Base-by-base conservation (phyloP, 441 rosid species). In the Oxalis stricta region DNA sequence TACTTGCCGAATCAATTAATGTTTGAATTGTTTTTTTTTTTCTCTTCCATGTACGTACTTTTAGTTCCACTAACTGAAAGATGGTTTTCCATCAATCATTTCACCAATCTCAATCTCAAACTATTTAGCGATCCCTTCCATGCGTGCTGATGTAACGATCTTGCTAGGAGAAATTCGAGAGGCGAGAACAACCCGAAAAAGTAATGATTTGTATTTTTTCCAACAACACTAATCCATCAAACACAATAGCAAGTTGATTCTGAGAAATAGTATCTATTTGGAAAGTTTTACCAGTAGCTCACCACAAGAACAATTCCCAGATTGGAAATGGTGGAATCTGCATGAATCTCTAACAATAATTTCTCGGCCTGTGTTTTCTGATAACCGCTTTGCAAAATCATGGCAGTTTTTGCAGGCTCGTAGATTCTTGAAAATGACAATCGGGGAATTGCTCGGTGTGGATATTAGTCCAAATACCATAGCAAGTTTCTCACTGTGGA, bases 401-500 rank as follows among this genome's bases (percentile, higher is more conserved):
- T 75, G 86, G 56, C 86, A 78, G 61, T 68, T 66, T 39, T 63
- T 64, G 52, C 75, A 72, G 0, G 77, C 75, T 12, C 77, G 48
- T 17, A 78, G 82, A 55, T 75, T 78, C 73, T 78, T 78, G 71
- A 75, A 72, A 26, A 75, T 59, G 36, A 59, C 50, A 2, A 75
- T 63, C 11, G 79, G 68, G 7, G 57, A 28, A 41, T 63, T 59
- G 17, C 52, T 54, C 11, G 65, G 58, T 9, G 43, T 33, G 1
- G 79, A 67, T 59, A 72, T 61, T 46, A 75, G 61, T 46, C 82
- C 79, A 42, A 61, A 69, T 33, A 82, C 70, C 29, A 75, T 61
- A 26, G 86, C 86, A 49, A 77, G 75, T 51, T 75, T 71, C 67
- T 77, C 85, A 2, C 82, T 74, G 18, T 77, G 76, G 42, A 67